Base-by-base conservation (phyloP, 495 filamentous ascomycete species). In the Darksidea phi region DNA sequence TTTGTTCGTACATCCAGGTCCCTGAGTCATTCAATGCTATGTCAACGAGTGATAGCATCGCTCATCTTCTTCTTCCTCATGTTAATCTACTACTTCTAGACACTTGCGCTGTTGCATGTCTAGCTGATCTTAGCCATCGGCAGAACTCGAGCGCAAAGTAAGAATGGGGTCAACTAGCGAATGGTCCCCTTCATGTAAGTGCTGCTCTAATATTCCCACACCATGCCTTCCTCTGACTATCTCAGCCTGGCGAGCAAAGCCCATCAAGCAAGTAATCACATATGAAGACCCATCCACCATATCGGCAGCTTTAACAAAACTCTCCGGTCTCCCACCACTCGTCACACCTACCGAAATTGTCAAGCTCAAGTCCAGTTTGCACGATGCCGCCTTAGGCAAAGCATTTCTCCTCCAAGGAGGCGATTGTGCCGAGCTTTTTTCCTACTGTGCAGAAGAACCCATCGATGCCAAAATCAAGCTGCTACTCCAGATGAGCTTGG, bases 401-500 rank as follows among this genome's bases (percentile, higher is more conserved):
- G 90, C 93, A 12, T 97, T 98, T 71, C 83, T 98, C 11, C 82
- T 98, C 12, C 94, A 98, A 77, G 94, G 94, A 52, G 94, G 91
- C 53, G 94, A 98, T 75, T 98, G 94, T 69, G 94, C 94, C 5
- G 94, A 98, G 77, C 79, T 98, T 6, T 98, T 98, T 68, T 89
- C 93, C 74, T 98, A 98, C 80, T 98, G 94, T 74, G 85, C 90
- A 67, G 86, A 90, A 70, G 48, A 63, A 34, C 88, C 88, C 66
- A 96, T 98, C 64, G 89, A 97, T 71, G 86, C 90, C 26, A 97
- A 97, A 78, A 90, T 97, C 74, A 97, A 97, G 75, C 84, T 97
- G 11, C 80, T 97, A 13, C 80, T 97, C 37, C 93, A 97, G 77
- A 97, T 97, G 92, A 92, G 88, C 67, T 75, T 97, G 62, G 89